Base-by-base conservation (phyloP, 2,329 filamentous ascomycete species). In the Cucurbitaria berberidis region DNA sequence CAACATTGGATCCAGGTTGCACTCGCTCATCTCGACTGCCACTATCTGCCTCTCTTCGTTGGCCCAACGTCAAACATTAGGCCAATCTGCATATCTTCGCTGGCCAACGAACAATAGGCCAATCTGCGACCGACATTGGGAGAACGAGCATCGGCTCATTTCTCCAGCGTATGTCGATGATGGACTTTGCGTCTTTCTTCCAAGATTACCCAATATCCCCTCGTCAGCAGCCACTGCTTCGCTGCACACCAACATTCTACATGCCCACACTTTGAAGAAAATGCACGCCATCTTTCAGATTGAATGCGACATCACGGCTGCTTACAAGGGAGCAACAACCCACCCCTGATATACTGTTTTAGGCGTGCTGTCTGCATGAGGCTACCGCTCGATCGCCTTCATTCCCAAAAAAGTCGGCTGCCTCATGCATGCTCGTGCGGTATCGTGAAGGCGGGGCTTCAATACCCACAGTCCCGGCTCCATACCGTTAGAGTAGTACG, bases 201-300 rank as follows among this genome's bases (percentile, higher is more conserved):
- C 41, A 49, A 51, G 24, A 50, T 53, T 53, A 42, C 50, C 29
- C 45, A 44, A 53, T 42, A 50, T 48, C 16, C 24, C 41, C 16
- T 26, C 26, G 53, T 56, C 51, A 57, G 46, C 50, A 47, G 45
- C 45, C 50, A 53, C 39, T 27, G 22, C 35, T n/a, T 39, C 30
- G 9, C 35, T 36, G 34, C 39, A 43, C 32, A 27, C 32, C 30
- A 36, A 36, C 43, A 36, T 19, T 46, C n/a, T 46, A 24, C 32
- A 16, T 29, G 24, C 15, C 26, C 24, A 42, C 40, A 29, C 13
- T n/a, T 42, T 11, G 4, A 22, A 24, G 36, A 24, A 24, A 9
- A 21, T 39, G 15, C 36, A 22, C 19, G 19, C 36, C 3, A 39
- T 24, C 19, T 39, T 22, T 39, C 36, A 39, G 18, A 26, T 42